These are phyloP conservation scores for Elsinoe australis DNA, from an alignment of 2,329 filamentous ascomycete species.

Conservation along the genomic window DNA sequence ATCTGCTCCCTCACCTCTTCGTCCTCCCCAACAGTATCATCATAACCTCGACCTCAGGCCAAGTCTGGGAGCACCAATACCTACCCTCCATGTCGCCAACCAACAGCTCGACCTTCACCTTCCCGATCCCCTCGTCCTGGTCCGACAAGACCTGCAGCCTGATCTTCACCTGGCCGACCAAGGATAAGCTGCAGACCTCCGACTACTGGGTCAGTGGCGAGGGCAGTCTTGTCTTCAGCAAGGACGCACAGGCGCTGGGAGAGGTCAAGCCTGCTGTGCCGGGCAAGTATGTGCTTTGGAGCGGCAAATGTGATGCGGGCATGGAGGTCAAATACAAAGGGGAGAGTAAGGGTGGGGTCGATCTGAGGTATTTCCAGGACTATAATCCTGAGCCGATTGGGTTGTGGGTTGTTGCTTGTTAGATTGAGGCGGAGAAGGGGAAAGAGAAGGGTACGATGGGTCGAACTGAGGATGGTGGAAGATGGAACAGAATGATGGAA, in stretches of 20 bases:
- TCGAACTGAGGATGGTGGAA: too few species aligned
- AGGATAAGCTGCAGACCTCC: constrained; percentile 30
- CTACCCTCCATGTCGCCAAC: constrained; percentile 35
- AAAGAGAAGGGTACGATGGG: neutral
- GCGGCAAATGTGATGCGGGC: constrained; percentile 1
- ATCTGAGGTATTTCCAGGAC: constrained; percentile 13
- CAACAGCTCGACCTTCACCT: constrained; percentile 38
- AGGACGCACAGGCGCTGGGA: constrained; percentile 7
- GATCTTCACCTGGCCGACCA: constrained; percentile 39
- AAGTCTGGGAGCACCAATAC: constrained; percentile 24
- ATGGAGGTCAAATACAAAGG: constrained; percentile 9
- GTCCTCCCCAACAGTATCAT: constrained; percentile 14
- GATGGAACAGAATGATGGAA: too few species aligned
- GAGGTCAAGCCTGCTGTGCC: neutral
- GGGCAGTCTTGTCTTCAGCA: constrained; percentile 31
- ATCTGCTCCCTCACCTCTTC: constrained; percentile 6
- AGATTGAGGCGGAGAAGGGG: neutral
- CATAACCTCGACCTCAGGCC: constrained; percentile 11
- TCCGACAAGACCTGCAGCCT: constrained; percentile 40
- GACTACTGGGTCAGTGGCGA: constrained; percentile 30
- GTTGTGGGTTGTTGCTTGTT: constrained; percentile 16
- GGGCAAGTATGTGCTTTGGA: constrained; percentile 1
- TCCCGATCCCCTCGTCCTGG: constrained; percentile 37
- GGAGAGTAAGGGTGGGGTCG: neutral
- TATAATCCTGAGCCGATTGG: constrained; percentile 14